These are phyloP conservation scores for Lobulomyces angularis DNA, from an alignment of 192 early-diverging fungal species.

Conservation along the genomic window DNA sequence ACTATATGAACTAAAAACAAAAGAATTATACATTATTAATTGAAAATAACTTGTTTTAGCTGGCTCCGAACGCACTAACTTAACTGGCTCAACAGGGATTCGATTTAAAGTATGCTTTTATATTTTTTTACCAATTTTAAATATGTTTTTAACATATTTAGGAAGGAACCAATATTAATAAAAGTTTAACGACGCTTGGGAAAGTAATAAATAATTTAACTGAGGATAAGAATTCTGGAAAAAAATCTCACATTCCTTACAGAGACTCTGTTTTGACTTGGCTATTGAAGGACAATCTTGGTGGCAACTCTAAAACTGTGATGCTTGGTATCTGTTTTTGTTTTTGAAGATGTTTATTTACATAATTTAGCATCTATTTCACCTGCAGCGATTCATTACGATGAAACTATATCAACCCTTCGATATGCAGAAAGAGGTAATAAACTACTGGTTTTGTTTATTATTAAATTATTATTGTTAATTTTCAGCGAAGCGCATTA, in stretches of 20 bases:
- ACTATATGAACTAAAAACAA: not conserved
- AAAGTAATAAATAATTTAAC: constrained; percentile 88
- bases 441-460: too few relatives aligned
- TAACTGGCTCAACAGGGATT: constrained; percentile 70
- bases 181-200: constrained; percentile 77
- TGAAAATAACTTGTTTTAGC: constrained; percentile 62
- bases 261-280: constrained; percentile 82
- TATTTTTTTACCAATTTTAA: too few relatives aligned
- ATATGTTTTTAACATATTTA: too few relatives aligned
- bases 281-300: constrained; percentile 71
- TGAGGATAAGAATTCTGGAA: constrained; percentile 31
- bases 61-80: constrained; percentile 80
- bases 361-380: too few relatives aligned
- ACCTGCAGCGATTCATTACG: constrained; percentile 52
- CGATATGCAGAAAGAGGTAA: constrained; percentile 81
- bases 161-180: constrained; percentile 95
- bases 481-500: constrained; percentile 84
- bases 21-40: constrained; percentile 1
- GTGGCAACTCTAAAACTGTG: constrained; percentile 71
- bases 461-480: too few relatives aligned
- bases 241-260: constrained; percentile 65
- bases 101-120: too few relatives aligned
- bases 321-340: constrained; percentile 76
- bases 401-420: constrained; percentile 72
- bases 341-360: too few relatives aligned